Base-by-base conservation (phyloP, 1,284 basidiomycete species). In the Porodaedalea pini region DNA sequence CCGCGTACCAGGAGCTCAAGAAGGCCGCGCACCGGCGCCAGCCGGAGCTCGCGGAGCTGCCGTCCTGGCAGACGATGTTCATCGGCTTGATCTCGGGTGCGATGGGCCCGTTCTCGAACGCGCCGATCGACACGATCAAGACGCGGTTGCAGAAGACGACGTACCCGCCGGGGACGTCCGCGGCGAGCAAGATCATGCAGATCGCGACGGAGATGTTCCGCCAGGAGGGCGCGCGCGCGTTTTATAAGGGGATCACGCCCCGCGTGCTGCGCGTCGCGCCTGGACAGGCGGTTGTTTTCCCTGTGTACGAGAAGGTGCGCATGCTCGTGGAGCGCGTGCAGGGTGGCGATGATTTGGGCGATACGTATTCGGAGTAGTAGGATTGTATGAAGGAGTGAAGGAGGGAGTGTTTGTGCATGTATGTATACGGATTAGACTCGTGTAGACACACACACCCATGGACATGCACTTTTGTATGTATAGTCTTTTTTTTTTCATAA, bases 171-270 rank as follows among this genome's bases (percentile, higher is more conserved):
- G 93, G 92, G 17, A 86, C 88, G 68, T 86, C 88, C 1, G 91
- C 95, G 4, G 73, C 85, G 56, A 73, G 82, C 67, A 83, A 95
- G 19, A 89, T 99, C 66, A 71, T 81, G 17, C 80, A 81, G 48
- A 96, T 99, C 61, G 86, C 92, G 34, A 72, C 74, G 21, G 94
- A 96, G 57, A 98, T 99, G 94, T 98, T 94, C 86, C 83, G 80
- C 61, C 82, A 87, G 68, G 97, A 99, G 74, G 96, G 95, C 34
- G 75, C 88, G 17, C 76, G 75, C 53, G 94, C 94, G 56, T 98
- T 98, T 74, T 98, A 96, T 77, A 95, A 94, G 75, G 93, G 96
- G 51, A 98, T 99, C 72, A 98, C 95, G 2, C 96, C 97, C 43
- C 83, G 97, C 56, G 94, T 99, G 40, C 78, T 98, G 63, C 86